Evolutionary conservation across 306 rosid genomes (phyloP), one percentile per base, ranked within the genome.

Genomic region (Cucurbita moschata): DNA sequence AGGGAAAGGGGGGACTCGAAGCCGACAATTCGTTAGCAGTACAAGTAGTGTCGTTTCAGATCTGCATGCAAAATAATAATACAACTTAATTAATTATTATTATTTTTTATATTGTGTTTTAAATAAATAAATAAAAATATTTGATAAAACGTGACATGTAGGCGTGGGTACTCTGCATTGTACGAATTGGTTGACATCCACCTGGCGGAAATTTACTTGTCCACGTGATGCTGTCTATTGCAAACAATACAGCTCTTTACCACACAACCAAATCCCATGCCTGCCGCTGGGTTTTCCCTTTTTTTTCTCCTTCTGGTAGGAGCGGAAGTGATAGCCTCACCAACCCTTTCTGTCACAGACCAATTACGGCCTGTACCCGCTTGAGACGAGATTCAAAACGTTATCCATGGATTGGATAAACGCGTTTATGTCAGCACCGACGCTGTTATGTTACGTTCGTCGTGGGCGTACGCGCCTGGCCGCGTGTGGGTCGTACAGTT

Each of bases 81-180:
- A 37, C 39, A 59, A 55, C 54, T 13, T 50, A 30, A 30, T 30
- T 30, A 30, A 30, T 50, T 50, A 21, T 4, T 4, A n/a, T 10
- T 47, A 8, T 54, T 18, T 6, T 54, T 0, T 26, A 26, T 26
- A 19, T 56, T 16, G n/a, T 38, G 0, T 16, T 15, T 39, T 63
- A 15, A 35, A 61, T 15, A 61, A 38, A 14, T 10, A 59, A 59
- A 26, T 30, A 30, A 60, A 30, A 60, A 30, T 4, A 13, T 13
- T 42, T 43, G 15, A 43, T n/a, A 9, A 40, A 18, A 23, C 5
- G 4, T 66, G 18, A 43, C 15, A 42, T 39, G 38, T 15, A 42
- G 76, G 54, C 72, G 63, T 37, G 70, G 77, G 83, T 81, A 81
- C 85, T 64, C 58, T 46, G 83, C 67, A 79, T 80, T 79, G 86